phyloP scores from a whole-genome alignment of 208 protist species.

The Leishmania braziliensis region DNA sequence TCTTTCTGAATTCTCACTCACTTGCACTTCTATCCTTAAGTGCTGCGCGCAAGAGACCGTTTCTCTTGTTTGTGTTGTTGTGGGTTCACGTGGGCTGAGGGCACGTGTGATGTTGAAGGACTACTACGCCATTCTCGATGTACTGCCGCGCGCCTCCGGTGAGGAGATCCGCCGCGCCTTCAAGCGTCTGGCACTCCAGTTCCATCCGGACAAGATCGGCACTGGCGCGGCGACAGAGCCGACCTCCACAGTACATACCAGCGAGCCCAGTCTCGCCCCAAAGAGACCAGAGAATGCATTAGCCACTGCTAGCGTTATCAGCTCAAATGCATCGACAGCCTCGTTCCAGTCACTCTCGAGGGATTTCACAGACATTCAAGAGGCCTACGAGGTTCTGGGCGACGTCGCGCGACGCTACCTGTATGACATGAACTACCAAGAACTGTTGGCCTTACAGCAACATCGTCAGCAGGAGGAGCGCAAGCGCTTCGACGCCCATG shows the following conservation, averaged over 20 bases:
- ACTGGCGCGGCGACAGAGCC: background rate
- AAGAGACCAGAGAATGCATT: background rate
- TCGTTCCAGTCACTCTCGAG: background rate
- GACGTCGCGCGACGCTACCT: constrained; percentile 87
- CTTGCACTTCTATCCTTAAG: background rate
- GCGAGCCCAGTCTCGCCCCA: background rate
- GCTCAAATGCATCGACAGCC: background rate
- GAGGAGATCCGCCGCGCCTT: constrained; percentile 71
- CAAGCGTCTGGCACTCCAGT: constrained; percentile 65
- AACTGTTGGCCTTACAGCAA: constrained; percentile 26
- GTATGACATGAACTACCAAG: constrained; percentile 82
- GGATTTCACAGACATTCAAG: constrained; percentile 73
- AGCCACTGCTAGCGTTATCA: background rate
- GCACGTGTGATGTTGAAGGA: constrained; percentile 76
- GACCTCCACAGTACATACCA: background rate
- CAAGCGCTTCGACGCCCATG: constrained; percentile 18
- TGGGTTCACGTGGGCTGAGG: background rate
- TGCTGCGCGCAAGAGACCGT: background rate
- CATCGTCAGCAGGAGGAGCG: constrained; percentile 27
- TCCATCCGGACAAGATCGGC: constrained; percentile 64
- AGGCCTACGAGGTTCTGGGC: constrained; percentile 89
- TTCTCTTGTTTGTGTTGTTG: background rate
- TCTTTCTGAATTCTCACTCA: background rate
- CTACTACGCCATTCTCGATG: constrained; percentile 76
- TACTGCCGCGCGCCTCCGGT: constrained; percentile 58